Evolutionary conservation across 257 asterid genomes (phyloP).

Genomic region (Solanum stenotomum): DNA sequence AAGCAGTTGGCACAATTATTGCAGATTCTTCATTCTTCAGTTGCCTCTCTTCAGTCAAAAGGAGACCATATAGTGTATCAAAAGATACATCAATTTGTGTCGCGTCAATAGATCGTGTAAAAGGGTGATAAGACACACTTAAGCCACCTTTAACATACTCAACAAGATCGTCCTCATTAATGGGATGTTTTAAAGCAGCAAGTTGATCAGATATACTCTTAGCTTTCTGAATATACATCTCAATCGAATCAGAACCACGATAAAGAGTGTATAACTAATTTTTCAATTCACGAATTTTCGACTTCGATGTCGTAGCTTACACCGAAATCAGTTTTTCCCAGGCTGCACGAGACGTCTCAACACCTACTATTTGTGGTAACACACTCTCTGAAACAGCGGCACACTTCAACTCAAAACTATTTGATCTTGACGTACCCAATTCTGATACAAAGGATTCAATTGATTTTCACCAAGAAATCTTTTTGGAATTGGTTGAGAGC

Average conservation of each 20-base stretch:
- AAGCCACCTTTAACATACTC: background rate
- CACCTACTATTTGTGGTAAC: background rate
- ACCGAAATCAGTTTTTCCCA: background rate
- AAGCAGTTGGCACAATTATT: background rate
- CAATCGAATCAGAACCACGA: background rate
- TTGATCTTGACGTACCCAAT: background rate
- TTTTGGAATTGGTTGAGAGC: no score
- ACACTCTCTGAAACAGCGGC: background rate
- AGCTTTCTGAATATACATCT: background rate
- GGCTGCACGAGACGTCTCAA: background rate
- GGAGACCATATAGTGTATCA: background rate
- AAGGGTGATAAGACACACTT: background rate
- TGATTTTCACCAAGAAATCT: no score
- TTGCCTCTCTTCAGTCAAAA: background rate
- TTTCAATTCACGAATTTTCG: background rate
- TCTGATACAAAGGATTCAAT: no score
- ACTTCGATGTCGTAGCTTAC: background rate
- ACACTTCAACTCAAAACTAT: background rate
- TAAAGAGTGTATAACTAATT: background rate
- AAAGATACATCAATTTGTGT: background rate
- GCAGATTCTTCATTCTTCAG: background rate
- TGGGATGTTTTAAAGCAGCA: background rate
- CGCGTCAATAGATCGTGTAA: background rate
- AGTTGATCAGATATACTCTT: background rate
- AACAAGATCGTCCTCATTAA: background rate